Conservation (phyloP, 176 grass and related monocot species). For the Cenchrus americanus region DNA sequence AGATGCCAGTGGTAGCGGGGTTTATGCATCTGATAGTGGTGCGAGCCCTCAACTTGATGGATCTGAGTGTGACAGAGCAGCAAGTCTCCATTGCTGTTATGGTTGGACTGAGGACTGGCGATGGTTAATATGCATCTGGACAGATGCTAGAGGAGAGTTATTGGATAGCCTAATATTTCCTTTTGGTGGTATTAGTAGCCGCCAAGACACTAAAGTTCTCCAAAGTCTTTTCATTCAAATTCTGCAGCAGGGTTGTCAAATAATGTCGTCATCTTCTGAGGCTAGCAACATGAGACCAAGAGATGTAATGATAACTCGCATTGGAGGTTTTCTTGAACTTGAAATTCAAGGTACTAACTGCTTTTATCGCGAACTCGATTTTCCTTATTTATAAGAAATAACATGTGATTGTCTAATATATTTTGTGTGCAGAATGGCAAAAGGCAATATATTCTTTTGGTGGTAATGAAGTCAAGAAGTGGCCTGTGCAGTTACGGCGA, state of each 20-base stretch:
- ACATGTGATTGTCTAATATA: conserved; percentile 29
- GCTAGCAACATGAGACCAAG: conserved; percentile 61
- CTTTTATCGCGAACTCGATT: conserved; percentile 14
- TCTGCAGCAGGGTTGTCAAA: conserved; percentile 95
- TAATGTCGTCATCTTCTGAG: conserved; percentile 79
- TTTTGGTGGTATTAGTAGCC: conserved; percentile 95
- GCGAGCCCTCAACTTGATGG: conserved; percentile 51
- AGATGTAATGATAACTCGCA: conserved; percentile 86
- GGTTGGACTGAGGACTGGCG: conserved; percentile 99
- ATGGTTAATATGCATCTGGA: conserved; percentile 98
- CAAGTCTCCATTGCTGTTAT: conserved; percentile 96
- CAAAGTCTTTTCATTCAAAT: conserved; percentile 97
- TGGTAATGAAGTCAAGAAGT: conserved; percentile 93
- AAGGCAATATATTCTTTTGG: conserved; percentile 90
- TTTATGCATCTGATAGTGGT: conserved; percentile 66
- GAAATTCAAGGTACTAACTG: conserved; percentile 83
- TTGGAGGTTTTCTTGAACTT: conserved; percentile 96
- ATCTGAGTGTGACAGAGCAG: conserved; percentile 60
- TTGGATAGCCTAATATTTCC: conserved; percentile 90
- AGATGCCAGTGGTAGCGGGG: conserved; percentile 57
- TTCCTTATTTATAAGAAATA: conserved; percentile 25
- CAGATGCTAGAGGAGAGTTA: conserved; percentile 94
- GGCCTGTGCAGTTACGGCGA: conserved; percentile 83
- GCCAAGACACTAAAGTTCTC: conserved; percentile 95
- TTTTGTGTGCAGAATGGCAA: conserved; percentile 84